Base-by-base conservation (phyloP, 2,329 filamentous ascomycete genomes). In the Plenodomus biglobosus region DNA sequence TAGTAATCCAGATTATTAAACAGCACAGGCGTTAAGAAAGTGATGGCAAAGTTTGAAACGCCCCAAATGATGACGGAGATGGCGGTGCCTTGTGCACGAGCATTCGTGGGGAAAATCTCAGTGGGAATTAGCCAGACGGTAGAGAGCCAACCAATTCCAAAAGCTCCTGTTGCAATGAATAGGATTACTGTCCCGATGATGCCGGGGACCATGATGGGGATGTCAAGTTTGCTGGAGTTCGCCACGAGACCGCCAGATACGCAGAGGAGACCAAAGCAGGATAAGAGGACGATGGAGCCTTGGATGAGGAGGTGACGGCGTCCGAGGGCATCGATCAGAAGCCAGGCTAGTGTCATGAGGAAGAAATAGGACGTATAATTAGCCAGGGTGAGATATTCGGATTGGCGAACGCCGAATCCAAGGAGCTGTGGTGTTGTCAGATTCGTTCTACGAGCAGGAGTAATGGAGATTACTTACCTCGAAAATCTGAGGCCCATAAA, bases 401-500 rank as follows among this genome's bases (percentile, higher is more conserved):
- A 77, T 15, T 68, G 69, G 3, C 68, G 69, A 30, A 78, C 75
- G 16, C 67, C 64, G 61, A 85, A 83, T 15, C 82, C 81, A 3
- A 85, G 76, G 8, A 85, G 77, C 64, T 83, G 73, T 62, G 19
- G 27, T 10, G 27, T 11, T 24, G 11, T 32, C 15, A 32, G 27
- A 32, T 15, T 32, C 13, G 8, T 32, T 6, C 3, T 6, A 15
- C 15, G 11, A 32, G 15, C 3, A 11, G 7, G 13, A 3, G 27
- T 11, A 32, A 20, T 37, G 1, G 11, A 20, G 5, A 22, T 17
- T 10, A 52, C 61, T 55, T 53, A 68, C 67, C 44, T 82, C 77
- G 62, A 85, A 85, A 44, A 85, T 85, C 55, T 85, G 83, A 2
- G 82, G 81, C 0, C 82, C 83, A 48, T 85, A 85, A 2, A 85